These are phyloP conservation scores for Gigaspora rosea DNA, from an alignment of 192 early-diverging fungal species.

Conservation along the genomic window DNA sequence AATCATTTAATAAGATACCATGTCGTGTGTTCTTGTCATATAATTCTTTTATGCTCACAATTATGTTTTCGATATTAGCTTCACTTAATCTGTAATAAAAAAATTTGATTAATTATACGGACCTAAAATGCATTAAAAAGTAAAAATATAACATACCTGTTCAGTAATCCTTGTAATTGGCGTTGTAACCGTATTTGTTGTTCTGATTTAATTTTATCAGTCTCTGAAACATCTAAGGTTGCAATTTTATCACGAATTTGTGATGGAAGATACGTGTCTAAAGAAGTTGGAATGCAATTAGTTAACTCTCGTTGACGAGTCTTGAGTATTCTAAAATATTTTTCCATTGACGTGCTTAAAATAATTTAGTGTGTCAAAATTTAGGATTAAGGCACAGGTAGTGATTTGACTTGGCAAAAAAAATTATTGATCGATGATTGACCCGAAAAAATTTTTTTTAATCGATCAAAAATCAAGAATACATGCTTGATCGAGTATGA, in stretches of 20 bases:
- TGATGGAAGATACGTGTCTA: slow-evolving; percentile 87
- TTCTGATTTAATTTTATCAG: slow-evolving; percentile 56
- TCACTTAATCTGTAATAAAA: slow-evolving; percentile 65
- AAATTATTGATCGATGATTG: no score
- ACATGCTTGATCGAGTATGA: no score
- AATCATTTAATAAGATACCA: slow-evolving; percentile 42
- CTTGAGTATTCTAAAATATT: background rate
- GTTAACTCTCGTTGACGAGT: background rate
- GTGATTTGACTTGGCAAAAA: no score
- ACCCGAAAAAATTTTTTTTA: no score
- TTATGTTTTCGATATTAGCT: slow-evolving; percentile 88
- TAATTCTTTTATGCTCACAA: slow-evolving; percentile 75
- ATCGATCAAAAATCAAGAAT: no score
- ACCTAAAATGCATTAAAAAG: background rate
- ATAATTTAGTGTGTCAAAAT: no score
- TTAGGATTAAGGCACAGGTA: no score
- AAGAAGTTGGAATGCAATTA: background rate
- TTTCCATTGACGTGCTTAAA: background rate
- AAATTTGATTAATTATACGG: background rate
- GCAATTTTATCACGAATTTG: slow-evolving; percentile 66
- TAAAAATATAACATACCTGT: slow-evolving; percentile 50
- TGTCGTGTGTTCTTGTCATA: slow-evolving; percentile 70
- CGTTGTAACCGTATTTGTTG: slow-evolving; percentile 74
- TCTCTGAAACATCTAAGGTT: slow-evolving; percentile 20
- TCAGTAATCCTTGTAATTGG: slow-evolving; percentile 84